Base-by-base conservation (phyloP, 306 rosid species). In the Dalbergia cochinchinensis region DNA sequence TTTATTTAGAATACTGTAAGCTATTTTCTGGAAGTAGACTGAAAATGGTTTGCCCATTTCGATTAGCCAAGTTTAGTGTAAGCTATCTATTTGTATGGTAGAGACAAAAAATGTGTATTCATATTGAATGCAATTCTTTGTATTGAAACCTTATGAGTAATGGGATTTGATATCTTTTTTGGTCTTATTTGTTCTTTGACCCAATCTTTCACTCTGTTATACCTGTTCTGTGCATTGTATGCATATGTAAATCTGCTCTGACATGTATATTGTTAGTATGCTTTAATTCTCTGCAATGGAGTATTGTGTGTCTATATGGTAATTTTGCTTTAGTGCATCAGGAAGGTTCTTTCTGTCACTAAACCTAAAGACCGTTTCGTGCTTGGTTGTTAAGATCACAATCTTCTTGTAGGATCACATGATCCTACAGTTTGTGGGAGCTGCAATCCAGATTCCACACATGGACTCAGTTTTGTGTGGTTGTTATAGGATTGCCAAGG, bases 131-230 rank as follows among this genome's bases (percentile, higher is more conserved):
- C 45, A 22, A 50, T 9, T 19, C 68, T 33, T n/a, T 82, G 55
- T 81, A 65, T 22, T 47, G 72, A 71, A 65, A 65, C 69, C 47
- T 80, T 78, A 39, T 16, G 59, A 10, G 3, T 57, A 45, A 66
- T 34, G 47, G 35, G 58, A 51, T 59, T 47, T 60, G 16, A 37
- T 71, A 19, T 62, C 13, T 10, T 8, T 62, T 20, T 65, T 55
- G 20, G 13, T 33, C 66, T 48, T 31, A 41, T 37, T 65, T 76
- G 31, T 76, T 57, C 13, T 71, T 34, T 48, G 44, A 10, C 33
- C 66, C 69, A 0, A 9, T 13, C 61, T 19, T n/a, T 51, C 61
- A 64, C 55, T 80, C 35, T 13, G 63, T 26, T 65, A 58, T 76
- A 16, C 37, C n/a, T 72, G 18, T n/a, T 35, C 12, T 64, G 33